Base-by-base conservation (phyloP, 2,329 filamentous ascomycete genomes). In the Aspergillus vadensis region DNA sequence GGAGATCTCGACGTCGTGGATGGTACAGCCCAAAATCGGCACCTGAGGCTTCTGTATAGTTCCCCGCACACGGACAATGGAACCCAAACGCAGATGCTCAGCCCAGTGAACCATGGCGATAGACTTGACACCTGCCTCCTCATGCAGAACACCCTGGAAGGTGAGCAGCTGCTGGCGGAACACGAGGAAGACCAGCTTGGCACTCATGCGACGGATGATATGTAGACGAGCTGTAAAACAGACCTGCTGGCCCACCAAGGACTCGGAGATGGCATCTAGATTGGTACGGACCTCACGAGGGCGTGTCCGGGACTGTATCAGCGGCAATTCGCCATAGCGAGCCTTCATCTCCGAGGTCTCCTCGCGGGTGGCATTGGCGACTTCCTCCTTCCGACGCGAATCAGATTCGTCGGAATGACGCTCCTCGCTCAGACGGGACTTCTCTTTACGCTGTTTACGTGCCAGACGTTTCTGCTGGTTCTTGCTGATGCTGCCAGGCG, bases 51-150 rank as follows among this genome's bases (percentile, higher is more conserved):
- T 82, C 70, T 92, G 90, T 4, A 97, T 77, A 1, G 84, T 84
- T 60, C 91, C 93, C 55, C 84, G 86, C 58, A 96, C 86, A 59
- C 91, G 85, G 5, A 97, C 87, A 54, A 97, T 85, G 7, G 88
- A 90, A 72, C 96, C 93, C 5, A 88, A 81, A 57, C 89, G 87
- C 49, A 97, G 81, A 72, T 91, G 91, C 76, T 96, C 91, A 2
- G 91, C 91, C 90, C 92, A 96, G 71, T 91, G 88, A 27, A 97
- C 83, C 83, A 97, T 94, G 69, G 90, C 84, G 60, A 87, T 83
- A 1, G 89, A 89, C 10, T 90, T 83, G 51, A 81, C 80, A 6
- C 86, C 85, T 65, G 87, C 80, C 65, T 84, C 80, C 62, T 82
- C 79, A 21, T 86, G 81, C 43, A 97, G 80, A 2, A 97, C 91